A percentile compares a stretch with the other conserved stretches of the same genome.
phyloP scores from a whole-genome alignment of 345 rosid genomes.

The Hibiscus tridactylites region DNA sequence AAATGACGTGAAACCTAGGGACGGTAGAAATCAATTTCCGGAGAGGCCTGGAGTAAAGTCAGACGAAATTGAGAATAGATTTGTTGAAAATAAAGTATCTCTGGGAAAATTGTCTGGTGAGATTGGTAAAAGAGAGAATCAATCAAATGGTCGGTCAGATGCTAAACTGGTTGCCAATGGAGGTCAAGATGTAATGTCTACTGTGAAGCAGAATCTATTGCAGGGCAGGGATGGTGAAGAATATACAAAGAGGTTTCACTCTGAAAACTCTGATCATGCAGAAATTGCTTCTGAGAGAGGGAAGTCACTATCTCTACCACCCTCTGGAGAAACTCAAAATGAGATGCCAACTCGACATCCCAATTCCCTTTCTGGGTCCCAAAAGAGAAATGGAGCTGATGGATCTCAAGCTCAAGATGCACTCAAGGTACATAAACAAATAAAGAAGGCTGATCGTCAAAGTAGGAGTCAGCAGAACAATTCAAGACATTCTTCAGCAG shows the following conservation, averaged over 20 bases:
- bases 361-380: constrained; percentile 21
- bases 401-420: constrained; percentile 31
- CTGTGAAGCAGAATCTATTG: not conserved
- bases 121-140: constrained; percentile 33
- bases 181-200: constrained; percentile 20
- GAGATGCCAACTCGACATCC: constrained; percentile 24
- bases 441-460: constrained; percentile 34
- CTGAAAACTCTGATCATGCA: constrained; percentile 28
- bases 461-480: constrained; percentile 40
- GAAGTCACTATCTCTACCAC: constrained; percentile 34
- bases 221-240: not conserved
- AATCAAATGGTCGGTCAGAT: constrained; percentile 32
- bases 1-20: constrained; percentile 34
- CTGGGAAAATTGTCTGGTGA: constrained; percentile 28
- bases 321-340: constrained; percentile 38
- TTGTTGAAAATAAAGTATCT: constrained; percentile 39
- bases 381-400: constrained; percentile 28
- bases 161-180: constrained; percentile 31
- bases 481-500: constrained; percentile 36
- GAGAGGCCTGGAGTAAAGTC: constrained; percentile 20
- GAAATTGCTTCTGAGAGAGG: constrained; percentile 34
- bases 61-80: constrained; percentile 35
- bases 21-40: not conserved
- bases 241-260: constrained; percentile 16
- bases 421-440: constrained; percentile 32